phyloP scores from a whole-genome alignment of 768 basidiomycete genomes.

The Ramaria rubella region DNA sequence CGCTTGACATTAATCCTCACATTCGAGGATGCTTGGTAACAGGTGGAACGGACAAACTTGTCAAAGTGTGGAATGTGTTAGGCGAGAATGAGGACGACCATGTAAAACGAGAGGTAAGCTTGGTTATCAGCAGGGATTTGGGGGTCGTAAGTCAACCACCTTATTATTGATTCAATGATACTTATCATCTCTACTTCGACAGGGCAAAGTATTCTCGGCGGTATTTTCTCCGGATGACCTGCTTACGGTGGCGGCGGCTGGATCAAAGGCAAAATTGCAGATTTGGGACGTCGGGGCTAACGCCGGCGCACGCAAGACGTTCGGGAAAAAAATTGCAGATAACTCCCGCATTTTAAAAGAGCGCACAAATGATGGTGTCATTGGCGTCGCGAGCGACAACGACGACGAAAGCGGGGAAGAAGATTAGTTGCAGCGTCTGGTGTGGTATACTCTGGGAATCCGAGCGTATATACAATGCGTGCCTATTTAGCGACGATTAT shows the following conservation, averaged over 20 bases:
- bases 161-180: not conserved
- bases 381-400: slow-evolving; percentile 62
- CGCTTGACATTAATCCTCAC: slow-evolving; percentile 86
- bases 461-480: not conserved
- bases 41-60: slow-evolving; percentile 90
- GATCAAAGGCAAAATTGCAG: slow-evolving; percentile 89
- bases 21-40: slow-evolving; percentile 88
- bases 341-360: slow-evolving; percentile 66
- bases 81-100: slow-evolving; percentile 47
- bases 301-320: slow-evolving; percentile 73
- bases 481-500: not conserved
- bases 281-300: slow-evolving; percentile 93
- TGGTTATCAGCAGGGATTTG: slow-evolving; percentile 83
- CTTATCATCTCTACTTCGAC: slow-evolving; percentile 2
- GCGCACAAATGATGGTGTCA: slow-evolving; percentile 48
- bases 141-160: slow-evolving; percentile 60
- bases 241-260: slow-evolving; percentile 88
- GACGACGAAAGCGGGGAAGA: slow-evolving; percentile 40
- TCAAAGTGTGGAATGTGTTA: slow-evolving; percentile 90
- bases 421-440: slow-evolving; percentile 12
- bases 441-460: not conserved
- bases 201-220: slow-evolving; percentile 96
- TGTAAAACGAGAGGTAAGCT: slow-evolving; percentile 68
- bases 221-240: slow-evolving; percentile 93
- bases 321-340: slow-evolving; percentile 67